A percentile compares a stretch with the other conserved stretches of the same genome.
These are phyloP conservation scores for Mycosphaerella arachidis DNA, from an alignment of 2,329 filamentous ascomycete genomes.

Conservation along the genomic window DNA sequence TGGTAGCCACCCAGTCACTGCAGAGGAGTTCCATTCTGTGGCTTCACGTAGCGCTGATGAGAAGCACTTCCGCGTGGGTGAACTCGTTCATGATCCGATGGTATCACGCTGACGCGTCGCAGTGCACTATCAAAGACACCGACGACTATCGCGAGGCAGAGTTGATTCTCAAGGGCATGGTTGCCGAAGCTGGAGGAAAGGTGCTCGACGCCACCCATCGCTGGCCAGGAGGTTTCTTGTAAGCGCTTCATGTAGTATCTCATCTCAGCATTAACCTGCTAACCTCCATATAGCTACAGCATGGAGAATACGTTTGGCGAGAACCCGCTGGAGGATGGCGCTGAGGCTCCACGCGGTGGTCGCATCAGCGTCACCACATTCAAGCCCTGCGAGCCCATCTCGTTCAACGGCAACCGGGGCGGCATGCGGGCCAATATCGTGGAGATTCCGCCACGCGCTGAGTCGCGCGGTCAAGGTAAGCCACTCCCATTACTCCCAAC, in stretches of 20 bases:
- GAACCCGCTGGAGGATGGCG: background rate
- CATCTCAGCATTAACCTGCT: background rate
- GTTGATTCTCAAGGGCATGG: background rate
- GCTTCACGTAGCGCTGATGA: background rate
- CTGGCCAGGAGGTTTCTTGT: background rate
- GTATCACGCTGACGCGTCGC: background rate
- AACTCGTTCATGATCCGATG: background rate
- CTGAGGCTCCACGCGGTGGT: background rate
- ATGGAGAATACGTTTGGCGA: background rate
- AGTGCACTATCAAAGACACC: background rate
- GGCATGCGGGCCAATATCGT: background rate
- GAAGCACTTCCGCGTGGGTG: background rate
- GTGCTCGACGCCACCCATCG: background rate
- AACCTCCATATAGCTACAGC: background rate
- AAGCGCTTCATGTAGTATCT: background rate
- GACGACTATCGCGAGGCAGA: background rate
- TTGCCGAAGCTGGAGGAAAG: background rate
- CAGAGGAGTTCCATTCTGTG: background rate
- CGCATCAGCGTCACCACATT: background rate
- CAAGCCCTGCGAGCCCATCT: background rate
- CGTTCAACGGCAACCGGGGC: background rate
- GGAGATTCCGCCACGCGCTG: background rate
- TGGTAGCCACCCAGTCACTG: background rate
- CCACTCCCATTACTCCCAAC: background rate
- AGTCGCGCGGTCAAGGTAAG: background rate